phyloP scores from a whole-genome alignment of 495 filamentous ascomycete species.

The Amphirosellinia nigrospora region DNA sequence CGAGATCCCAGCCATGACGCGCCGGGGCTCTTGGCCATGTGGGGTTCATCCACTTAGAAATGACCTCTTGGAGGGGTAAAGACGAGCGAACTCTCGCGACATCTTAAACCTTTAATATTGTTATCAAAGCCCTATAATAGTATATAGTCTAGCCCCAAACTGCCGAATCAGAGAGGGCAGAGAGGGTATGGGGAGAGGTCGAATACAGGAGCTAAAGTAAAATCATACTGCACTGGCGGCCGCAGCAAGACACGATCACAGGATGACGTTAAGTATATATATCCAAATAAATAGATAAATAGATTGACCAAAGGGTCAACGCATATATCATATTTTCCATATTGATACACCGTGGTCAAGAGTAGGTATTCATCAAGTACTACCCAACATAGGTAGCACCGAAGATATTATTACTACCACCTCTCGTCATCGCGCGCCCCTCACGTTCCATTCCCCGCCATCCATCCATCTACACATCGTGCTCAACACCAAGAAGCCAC shows the following conservation, averaged over 20 bases:
- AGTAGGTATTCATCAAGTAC: no score
- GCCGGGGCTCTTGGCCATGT: slow-evolving; percentile 10
- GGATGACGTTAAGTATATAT: background rate
- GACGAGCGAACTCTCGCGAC: background rate
- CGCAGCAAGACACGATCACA: background rate
- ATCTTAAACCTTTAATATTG: background rate
- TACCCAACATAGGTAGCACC: no score
- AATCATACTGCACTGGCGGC: background rate
- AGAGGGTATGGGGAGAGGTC: background rate
- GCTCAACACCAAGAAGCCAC: background rate
- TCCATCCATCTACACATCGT: background rate
- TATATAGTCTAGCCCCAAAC: background rate
- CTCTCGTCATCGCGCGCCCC: slow-evolving; percentile 2
- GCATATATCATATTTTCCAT: no score
- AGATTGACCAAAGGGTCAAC: background rate
- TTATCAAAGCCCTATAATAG: background rate
- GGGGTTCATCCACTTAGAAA: slow-evolving; percentile 14
- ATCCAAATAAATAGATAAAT: background rate
- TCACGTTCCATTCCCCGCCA: background rate
- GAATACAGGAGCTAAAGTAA: background rate
- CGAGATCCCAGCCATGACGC: background rate
- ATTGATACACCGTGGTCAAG: background rate
- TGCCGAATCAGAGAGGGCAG: slow-evolving; percentile 16
- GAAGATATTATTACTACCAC: background rate
- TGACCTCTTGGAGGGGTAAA: background rate